Evolutionary conservation across 2,329 filamentous ascomycete species (phyloP).

Genomic region (Tolypocladium ovalisporum): DNA sequence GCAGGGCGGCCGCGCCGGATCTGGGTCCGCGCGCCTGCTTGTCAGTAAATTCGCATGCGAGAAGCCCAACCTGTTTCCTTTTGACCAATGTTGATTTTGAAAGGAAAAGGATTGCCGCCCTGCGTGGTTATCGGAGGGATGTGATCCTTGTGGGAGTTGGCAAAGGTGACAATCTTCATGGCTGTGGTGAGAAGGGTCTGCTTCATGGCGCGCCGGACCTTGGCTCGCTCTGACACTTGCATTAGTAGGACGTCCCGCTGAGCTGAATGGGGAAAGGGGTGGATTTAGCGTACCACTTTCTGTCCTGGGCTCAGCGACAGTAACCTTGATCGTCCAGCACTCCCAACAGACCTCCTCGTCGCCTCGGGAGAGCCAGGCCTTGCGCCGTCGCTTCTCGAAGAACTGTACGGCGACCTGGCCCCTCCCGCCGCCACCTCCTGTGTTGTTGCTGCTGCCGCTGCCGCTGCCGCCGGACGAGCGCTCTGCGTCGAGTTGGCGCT

Average conservation of each 20-base stretch:
- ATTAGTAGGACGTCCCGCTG: neutral
- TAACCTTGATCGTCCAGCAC: constrained; percentile 86
- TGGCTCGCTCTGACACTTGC: constrained; percentile 58
- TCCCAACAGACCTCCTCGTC: constrained; percentile 98
- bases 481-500: constrained; percentile 62
- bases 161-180: constrained; percentile 80
- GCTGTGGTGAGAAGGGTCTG: constrained; percentile 77
- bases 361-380: constrained; percentile 65
- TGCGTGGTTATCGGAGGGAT: constrained; percentile 96
- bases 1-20: neutral
- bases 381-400: constrained; percentile 82
- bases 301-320: constrained; percentile 79
- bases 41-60: constrained; percentile 63
- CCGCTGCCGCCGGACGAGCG: constrained; percentile 27
- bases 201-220: constrained; percentile 85
- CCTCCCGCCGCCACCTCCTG: constrained; percentile 44
- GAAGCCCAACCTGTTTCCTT: constrained; percentile 67
- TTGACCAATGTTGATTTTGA: constrained; percentile 82
- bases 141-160: constrained; percentile 85
- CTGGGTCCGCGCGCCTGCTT: no score
- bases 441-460: constrained; percentile 3
- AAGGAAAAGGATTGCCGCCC: constrained; percentile 89
- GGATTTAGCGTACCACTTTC: constrained; percentile 61
- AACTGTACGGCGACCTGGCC: constrained; percentile 83
- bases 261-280: neutral